Evolutionary conservation across 2,329 filamentous ascomycete genomes (phyloP).

Genomic region (Dactylellina drechsleri): DNA sequence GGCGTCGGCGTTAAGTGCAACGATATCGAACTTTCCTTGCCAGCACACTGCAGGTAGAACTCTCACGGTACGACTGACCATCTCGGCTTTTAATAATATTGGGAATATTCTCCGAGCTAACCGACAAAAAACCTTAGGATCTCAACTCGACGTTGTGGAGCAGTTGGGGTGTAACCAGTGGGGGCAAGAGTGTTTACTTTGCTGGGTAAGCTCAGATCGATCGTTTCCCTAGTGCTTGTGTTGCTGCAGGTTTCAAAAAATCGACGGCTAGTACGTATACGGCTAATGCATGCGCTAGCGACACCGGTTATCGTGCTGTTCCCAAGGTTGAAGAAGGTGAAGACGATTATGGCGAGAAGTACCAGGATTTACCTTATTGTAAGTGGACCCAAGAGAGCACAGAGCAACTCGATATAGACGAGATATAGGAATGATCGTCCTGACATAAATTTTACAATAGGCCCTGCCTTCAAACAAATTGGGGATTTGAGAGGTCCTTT

Average conservation of each 20-base stretch:
- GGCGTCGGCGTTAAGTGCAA: conserved; percentile 70
- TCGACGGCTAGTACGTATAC: conserved; percentile 16
- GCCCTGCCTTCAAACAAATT: conserved; percentile 86
- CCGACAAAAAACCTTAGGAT: conserved; percentile 67
- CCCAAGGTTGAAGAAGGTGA: conserved; percentile 70
- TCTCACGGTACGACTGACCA: conserved; percentile 42
- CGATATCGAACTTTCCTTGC: conserved; percentile 80
- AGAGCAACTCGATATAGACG: neutral
- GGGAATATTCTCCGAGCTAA: conserved; percentile 59
- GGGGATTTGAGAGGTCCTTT: conserved; percentile 77
- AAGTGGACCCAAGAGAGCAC: conserved; percentile 1
- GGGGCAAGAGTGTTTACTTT: conserved; percentile 83
- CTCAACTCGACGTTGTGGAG: conserved; percentile 83
- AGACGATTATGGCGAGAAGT: conserved; percentile 78
- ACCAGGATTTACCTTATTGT: conserved; percentile 70
- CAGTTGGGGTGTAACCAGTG: conserved; percentile 81
- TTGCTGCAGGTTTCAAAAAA: conserved; percentile 38
- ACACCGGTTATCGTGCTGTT: conserved; percentile 88
- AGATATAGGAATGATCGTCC: conserved; percentile 57
- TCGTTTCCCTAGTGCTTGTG: conserved; percentile 8
- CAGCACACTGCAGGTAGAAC: conserved; percentile 73
- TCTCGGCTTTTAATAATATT: conserved; percentile 29
- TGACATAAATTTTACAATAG: conserved; percentile 61
- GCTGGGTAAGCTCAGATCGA: conserved; percentile 65
- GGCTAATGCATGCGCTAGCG: conserved; percentile 66